Conservation (phyloP, 805 yeast species). For the Pichia ethanolica region DNA sequence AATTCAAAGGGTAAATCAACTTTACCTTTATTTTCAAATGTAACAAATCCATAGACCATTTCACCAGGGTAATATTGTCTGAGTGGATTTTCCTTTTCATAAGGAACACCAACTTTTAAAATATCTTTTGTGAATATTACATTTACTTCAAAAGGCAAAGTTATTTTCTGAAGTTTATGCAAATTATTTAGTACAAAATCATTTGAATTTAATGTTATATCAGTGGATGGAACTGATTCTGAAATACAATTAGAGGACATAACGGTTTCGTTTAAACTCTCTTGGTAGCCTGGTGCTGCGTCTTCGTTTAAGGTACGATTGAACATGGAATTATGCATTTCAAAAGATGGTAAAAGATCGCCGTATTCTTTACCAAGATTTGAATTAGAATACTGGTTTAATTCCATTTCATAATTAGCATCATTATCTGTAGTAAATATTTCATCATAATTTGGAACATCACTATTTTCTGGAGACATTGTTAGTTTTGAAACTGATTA, state of each 20-base stretch:
- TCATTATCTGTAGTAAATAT: no score
- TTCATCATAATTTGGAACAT: no score
- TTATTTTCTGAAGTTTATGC: conserved; percentile 2
- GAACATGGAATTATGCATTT: conserved; percentile 1
- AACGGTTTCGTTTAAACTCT: background rate
- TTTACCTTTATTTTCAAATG: conserved; percentile 33
- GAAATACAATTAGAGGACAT: background rate
- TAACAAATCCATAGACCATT: conserved; percentile 47
- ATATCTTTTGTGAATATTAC: conserved; percentile 33
- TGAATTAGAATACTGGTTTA: background rate
- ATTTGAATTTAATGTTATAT: background rate
- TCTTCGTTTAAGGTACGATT: background rate
- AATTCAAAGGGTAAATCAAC: conserved; percentile 47
- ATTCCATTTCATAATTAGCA: no score
- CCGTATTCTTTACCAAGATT: background rate
- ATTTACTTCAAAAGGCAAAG: conserved; percentile 6
- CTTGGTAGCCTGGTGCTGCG: background rate
- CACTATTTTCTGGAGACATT: no score
- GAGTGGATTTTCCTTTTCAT: conserved; percentile 24
- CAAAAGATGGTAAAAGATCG: background rate
- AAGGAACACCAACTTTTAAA: conserved; percentile 21
- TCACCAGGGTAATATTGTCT: conserved; percentile 63
- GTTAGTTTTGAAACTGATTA: no score
- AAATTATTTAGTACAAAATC: background rate
- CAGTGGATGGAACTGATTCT: conserved; percentile 9